Evolutionary conservation across 345 rosid genomes (phyloP), one percentile per base, ranked within the genome.

Genomic region (Gossypium sturtianum): DNA sequence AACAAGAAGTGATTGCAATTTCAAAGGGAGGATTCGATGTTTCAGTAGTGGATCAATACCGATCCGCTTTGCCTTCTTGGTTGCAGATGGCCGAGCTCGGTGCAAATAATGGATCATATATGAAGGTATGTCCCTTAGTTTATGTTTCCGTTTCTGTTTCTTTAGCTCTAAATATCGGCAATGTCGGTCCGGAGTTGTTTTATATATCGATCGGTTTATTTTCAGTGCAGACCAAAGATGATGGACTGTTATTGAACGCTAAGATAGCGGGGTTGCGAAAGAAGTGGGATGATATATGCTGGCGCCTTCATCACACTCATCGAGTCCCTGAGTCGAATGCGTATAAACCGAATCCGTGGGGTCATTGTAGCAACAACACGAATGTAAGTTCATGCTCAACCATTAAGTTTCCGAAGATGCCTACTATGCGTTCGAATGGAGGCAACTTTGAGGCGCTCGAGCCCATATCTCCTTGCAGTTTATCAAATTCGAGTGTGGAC

Each of bases 161-260:
- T 44, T 52, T 66, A 51, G n/a, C 38, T 20, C 45, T 45, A 12
- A 52, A 43, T 48, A 27, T 12, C 2, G 20, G 45, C 9, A 7
- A 12, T 16, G 60, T 17, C 9, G 20, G 22, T 20, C 69, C 11
- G 10, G 49, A 27, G 47, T 62, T 17, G 48, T 52, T 34, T 34
- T 34, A 34, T 34, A 34, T 34, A 34, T 34, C 51, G 11, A 8
- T 49, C 16, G 2, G 58, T 49, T 68, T 68, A 48, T 68, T 48
- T 68, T 25, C 22, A 85, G 90, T 85, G 90, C 98, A 93, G 98
- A 78, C 79, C 81, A 88, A 80, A 80, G 89, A 87, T 80, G 89
- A 84, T 70, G 82, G 82, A 76, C 25, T 74, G 76, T 71, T 72
- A 58, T 77, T 38, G 81, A 82, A 82, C 66, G 56, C 79, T 25